phyloP scores from a whole-genome alignment of 2,329 filamentous ascomycete species.

The Talaromyces atroroseus region DNA sequence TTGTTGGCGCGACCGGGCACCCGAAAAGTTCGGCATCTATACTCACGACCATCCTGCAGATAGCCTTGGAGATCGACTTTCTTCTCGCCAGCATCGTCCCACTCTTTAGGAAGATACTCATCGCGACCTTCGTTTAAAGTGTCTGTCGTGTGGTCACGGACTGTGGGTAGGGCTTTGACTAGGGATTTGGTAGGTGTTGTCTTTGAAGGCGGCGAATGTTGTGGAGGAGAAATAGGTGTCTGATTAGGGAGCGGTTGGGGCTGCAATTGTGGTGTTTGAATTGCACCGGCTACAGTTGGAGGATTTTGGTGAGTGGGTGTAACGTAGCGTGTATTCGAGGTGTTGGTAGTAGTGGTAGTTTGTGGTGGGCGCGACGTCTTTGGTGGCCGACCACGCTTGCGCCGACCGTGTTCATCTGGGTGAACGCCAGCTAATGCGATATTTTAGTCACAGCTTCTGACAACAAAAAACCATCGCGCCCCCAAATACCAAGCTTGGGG shows the following conservation, averaged over 20 bases:
- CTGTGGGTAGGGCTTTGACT: constrained; percentile 89
- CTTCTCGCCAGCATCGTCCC: constrained; percentile 86
- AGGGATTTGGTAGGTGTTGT: constrained; percentile 73
- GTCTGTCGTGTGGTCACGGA: constrained; percentile 94
- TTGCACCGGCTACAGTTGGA: constrained; percentile 25
- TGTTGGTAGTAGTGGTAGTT: constrained; percentile 21
- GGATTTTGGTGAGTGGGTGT: constrained; percentile 21
- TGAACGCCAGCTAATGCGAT: constrained; percentile 12
- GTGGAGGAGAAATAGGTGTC: constrained; percentile 48
- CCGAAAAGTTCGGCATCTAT: constrained; percentile 87
- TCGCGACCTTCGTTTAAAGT: constrained; percentile 84
- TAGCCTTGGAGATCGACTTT: constrained; percentile 84
- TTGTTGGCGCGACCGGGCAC: constrained; percentile 88
- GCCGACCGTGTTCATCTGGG: constrained; percentile 40
- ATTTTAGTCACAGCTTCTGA: constrained; percentile 18
- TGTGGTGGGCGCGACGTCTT: constrained; percentile 41
- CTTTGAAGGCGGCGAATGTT: constrained; percentile 61
- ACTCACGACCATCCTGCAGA: constrained; percentile 75
- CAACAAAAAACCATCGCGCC: constrained; percentile 25
- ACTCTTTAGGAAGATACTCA: constrained; percentile 91
- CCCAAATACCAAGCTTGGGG: constrained; percentile 15
- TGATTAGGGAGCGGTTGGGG: constrained; percentile 31
- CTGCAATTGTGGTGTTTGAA: constrained; percentile 39
- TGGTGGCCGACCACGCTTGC: constrained; percentile 47
- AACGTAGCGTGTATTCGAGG: background rate